A percentile compares a stretch with the other conserved stretches of the same genome.
phyloP scores from a whole-genome alignment of 2,329 filamentous ascomycete species.

The Paecilomyces fulvus region DNA sequence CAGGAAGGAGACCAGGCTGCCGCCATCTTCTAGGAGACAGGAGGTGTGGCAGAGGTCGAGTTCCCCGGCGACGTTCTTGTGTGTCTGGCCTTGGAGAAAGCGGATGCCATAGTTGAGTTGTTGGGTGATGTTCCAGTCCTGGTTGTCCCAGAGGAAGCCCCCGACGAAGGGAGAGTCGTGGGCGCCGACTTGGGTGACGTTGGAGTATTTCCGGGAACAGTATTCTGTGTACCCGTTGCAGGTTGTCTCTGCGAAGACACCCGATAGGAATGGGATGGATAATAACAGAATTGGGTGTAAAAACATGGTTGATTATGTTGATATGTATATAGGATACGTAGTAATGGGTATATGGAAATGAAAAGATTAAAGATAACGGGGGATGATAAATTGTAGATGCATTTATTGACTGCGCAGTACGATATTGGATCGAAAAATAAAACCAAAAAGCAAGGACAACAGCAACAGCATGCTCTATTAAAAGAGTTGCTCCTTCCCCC shows the following conservation, averaged over 20 bases:
- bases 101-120: constrained; percentile 57
- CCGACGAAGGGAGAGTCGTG: constrained; percentile 61
- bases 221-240: constrained; percentile 54
- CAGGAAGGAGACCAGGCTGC: constrained; percentile 49
- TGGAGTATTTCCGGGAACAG: constrained; percentile 50
- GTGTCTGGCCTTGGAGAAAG: constrained; percentile 57
- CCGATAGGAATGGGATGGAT: neutral
- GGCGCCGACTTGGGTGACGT: constrained; percentile 54
- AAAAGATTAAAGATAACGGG: too few relatives aligned
- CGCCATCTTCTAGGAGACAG: constrained; percentile 53
- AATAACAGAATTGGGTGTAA: neutral
- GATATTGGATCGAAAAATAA: neutral
- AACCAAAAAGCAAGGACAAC: neutral
- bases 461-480: neutral
- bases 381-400: neutral
- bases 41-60: constrained; percentile 58
- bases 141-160: constrained; percentile 46
- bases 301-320: neutral
- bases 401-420: neutral
- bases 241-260: constrained; percentile 4
- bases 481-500: neutral
- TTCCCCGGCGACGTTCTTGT: constrained; percentile 39
- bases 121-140: constrained; percentile 49
- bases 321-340: neutral
- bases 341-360: too few relatives aligned